Conservation (phyloP, 2,329 filamentous ascomycete species). For the Tolypocladium tropicale region DNA sequence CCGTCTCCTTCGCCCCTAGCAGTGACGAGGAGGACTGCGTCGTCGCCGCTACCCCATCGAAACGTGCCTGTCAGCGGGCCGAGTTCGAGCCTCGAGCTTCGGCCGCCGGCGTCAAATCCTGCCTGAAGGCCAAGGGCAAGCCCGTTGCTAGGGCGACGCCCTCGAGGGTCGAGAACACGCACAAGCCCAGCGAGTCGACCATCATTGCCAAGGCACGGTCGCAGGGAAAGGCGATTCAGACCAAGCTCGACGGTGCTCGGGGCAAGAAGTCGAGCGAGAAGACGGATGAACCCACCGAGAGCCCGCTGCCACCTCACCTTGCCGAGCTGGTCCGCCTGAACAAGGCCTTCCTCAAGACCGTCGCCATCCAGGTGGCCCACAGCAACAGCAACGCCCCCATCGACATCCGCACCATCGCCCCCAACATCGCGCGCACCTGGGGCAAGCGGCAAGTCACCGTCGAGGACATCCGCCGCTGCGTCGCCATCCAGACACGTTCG, state of each 20-base stretch:
- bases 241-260: constrained; percentile 26
- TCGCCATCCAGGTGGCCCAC: constrained; percentile 60
- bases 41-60: constrained; percentile 6
- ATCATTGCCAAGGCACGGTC: constrained; percentile 18
- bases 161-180: constrained; percentile 16
- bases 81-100: constrained; percentile 7
- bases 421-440: constrained; percentile 58
- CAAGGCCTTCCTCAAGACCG: constrained; percentile 55
- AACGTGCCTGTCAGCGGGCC: constrained; percentile 18
- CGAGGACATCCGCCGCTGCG: constrained; percentile 54
- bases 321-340: constrained; percentile 54
- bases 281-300: constrained; percentile 6
- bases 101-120: not conserved
- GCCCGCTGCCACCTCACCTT: constrained; percentile 39
- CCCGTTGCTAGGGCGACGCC: constrained; percentile 17
- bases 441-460: constrained; percentile 57
- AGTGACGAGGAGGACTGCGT: constrained; percentile 17
- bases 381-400: constrained; percentile 52
- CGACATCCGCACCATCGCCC: constrained; percentile 51
- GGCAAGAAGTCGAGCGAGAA: constrained; percentile 15
- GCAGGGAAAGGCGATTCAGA: constrained; percentile 18
- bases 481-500: constrained; percentile 47
- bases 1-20: constrained; percentile 21
- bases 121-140: constrained; percentile 17
- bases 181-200: constrained; percentile 20